Base-by-base conservation (phyloP, 2,329 filamentous ascomycete genomes). In the Beauveria asiatica region DNA sequence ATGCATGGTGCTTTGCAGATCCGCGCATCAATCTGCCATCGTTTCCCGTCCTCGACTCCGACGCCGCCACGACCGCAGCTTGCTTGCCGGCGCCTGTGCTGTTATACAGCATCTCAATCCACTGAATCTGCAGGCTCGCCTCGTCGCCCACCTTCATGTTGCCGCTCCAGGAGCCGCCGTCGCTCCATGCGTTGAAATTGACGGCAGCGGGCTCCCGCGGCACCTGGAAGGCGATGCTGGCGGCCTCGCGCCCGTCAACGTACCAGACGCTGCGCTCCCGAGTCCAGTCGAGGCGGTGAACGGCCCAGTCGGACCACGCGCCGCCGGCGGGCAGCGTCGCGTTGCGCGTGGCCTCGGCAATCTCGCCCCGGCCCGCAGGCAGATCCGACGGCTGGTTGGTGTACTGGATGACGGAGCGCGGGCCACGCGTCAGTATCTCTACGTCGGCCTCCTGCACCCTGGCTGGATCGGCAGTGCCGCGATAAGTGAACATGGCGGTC, bases 101-200 rank as follows among this genome's bases (percentile, higher is more conserved):
- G 64, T 82, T 82, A 66, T 80, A 86, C 23, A 83, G 75, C 70
- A 86, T 75, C 66, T 86, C 82, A 49, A 86, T 78, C 83, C 83
- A 86, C 72, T 84, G 80, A 19, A 87, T 76, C 66, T 86, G 80
- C 65, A 86, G 73, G 62, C 76, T 79, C 0, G 83, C 83, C 49
- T 75, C 74, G 11, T 72, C 74, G 3, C 75, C 73, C 5, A 76
- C 25, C 67, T 5, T 76, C 84, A 87, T 85, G 57, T 82, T 79
- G 11, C 83, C 83, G 49, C 78, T 79, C 83, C 83, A 86, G 52
- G 72, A 71, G 5, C 83, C 82, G 21, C 83, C 83, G 62, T 86
- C 79, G 60, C 81, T 80, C 83, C 83, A 86, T 52, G 82, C 76
- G 65, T 86, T 86, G 65, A 86, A 72, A 33, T 83, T 77, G 53